Percentiles rank a stretch among this genome's conserved stretches.
Conservation (phyloP, 805 yeast species). For the Peterozyma xylosa region DNA sequence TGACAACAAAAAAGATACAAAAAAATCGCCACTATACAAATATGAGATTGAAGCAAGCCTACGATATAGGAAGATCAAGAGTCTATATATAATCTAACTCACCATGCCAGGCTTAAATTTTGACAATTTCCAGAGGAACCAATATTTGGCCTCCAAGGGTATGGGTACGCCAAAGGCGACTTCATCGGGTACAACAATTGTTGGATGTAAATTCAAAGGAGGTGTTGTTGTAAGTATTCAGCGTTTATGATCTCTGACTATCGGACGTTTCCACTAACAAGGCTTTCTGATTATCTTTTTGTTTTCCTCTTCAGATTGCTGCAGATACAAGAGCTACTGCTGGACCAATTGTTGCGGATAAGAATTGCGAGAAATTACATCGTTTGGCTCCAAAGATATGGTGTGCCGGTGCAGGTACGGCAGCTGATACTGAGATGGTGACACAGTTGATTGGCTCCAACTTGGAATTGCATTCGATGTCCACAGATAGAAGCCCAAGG, state of each 20-base stretch:
- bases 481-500: slow-evolving; percentile 81
- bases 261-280: not conserved
- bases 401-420: slow-evolving; percentile 99
- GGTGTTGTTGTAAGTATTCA: slow-evolving; percentile 61
- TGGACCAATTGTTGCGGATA: slow-evolving; percentile 95
- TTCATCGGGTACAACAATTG: slow-evolving; percentile 98
- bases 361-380: slow-evolving; percentile 94
- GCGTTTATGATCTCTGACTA: not conserved
- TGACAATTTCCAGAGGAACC: slow-evolving; percentile 90
- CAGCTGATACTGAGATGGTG: slow-evolving; percentile 98
- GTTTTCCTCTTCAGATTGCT: slow-evolving; percentile 44
- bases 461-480: slow-evolving; percentile 81
- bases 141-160: slow-evolving; percentile 63
- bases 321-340: slow-evolving; percentile 99
- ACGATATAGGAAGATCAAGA: not conserved
- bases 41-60: not conserved
- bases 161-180: slow-evolving; percentile 80
- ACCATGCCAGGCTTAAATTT: slow-evolving; percentile 86
- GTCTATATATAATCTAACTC: not conserved
- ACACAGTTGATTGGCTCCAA: slow-evolving; percentile 89
- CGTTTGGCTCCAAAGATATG: slow-evolving; percentile 84
- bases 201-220: slow-evolving; percentile 85
- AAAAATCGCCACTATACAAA: not conserved
- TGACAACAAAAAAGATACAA: not conserved
- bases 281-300: not conserved